Evolutionary conservation across 805 yeast genomes (phyloP).

Genomic region (Cyberlindnera veronae): DNA sequence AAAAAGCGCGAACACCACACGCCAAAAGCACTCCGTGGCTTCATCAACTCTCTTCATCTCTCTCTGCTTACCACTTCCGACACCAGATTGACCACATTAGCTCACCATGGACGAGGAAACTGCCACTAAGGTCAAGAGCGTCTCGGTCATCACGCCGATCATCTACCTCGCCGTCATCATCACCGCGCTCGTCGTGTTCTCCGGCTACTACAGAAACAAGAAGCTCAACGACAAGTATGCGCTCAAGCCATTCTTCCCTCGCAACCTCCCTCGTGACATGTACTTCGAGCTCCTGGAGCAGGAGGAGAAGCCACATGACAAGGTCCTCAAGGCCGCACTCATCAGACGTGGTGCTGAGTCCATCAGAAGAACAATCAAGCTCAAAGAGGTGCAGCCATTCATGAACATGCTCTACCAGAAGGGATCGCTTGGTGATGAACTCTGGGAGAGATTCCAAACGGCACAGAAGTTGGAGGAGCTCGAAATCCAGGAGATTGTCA

Average conservation of each 20-base stretch:
- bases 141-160: conserved; percentile 69
- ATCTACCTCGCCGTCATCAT: conserved; percentile 69
- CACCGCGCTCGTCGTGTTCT: conserved; percentile 63
- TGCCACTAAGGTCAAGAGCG: conserved; percentile 11
- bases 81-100: not conserved
- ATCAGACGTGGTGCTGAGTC: conserved; percentile 81
- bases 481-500: conserved; percentile 72
- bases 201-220: conserved; percentile 64
- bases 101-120: conserved; percentile 15
- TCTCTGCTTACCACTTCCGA: too few species aligned
- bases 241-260: conserved; percentile 70
- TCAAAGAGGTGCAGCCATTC: conserved; percentile 73
- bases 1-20: too few species aligned
- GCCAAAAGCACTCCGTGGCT: too few species aligned
- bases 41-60: too few species aligned
- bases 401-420: conserved; percentile 72
- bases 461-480: conserved; percentile 76
- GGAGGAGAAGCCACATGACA: conserved; percentile 65
- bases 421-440: conserved; percentile 89
- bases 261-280: conserved; percentile 61
- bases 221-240: conserved; percentile 45
- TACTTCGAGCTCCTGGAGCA: conserved; percentile 55
- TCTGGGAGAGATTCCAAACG: conserved; percentile 73
- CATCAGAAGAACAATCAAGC: conserved; percentile 73
- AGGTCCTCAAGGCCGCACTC: conserved; percentile 66